Base-by-base conservation (phyloP, 2,329 filamentous ascomycete genomes). In the Cordyceps tenuipes region DNA sequence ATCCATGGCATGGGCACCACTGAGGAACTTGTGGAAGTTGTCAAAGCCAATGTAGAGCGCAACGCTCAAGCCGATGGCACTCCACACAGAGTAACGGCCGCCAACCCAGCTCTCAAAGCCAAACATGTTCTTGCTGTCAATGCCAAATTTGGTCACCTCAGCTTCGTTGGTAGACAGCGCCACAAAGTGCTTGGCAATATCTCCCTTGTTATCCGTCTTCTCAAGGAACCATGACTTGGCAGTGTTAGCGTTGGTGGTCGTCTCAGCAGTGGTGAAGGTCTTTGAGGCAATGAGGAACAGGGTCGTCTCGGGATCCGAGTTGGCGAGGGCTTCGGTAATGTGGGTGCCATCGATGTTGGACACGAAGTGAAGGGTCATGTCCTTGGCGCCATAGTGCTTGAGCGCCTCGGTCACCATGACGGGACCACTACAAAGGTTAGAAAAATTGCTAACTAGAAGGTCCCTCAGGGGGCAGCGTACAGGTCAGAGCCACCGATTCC, bases 291-390 rank as follows among this genome's bases (percentile, higher is more conserved):
- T 85, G 68, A 99, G 83, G 87, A 99, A 97, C 65, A 99, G 88
- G n/a, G 94, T 97, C 52, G 93, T 97, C 80, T 99, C 94, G 53
- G 93, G 93, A 75, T 99, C 86, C 9, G 93, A 96, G 69, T 86
- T 78, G 72, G 85, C 87, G 63, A 97, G 84, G 55, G 94, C 92
- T 79, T 99, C 94, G 52, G 91, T 90, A 73, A 97, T 91, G 80
- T 99, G 94, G 59, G 94, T 99, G 67, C 94, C 94, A 73, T 99
- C 94, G 72, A 99, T 97, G 83, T 99, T 99, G 79, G 93, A 97
- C 67, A 99, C 94, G 70, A 99, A 99, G 83, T 97, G 93, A 50
- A 97, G 84, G 65, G 87, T 97, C 79, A 91, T 84, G 76, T 88
- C 87, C 63, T 86, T 84, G 73, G 91, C 87, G 53, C 90, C 90